Evolutionary conservation across 1,284 basidiomycete genomes (phyloP), one percentile per base, ranked within the genome.

Genomic region (Moesziomyces antarcticus): DNA sequence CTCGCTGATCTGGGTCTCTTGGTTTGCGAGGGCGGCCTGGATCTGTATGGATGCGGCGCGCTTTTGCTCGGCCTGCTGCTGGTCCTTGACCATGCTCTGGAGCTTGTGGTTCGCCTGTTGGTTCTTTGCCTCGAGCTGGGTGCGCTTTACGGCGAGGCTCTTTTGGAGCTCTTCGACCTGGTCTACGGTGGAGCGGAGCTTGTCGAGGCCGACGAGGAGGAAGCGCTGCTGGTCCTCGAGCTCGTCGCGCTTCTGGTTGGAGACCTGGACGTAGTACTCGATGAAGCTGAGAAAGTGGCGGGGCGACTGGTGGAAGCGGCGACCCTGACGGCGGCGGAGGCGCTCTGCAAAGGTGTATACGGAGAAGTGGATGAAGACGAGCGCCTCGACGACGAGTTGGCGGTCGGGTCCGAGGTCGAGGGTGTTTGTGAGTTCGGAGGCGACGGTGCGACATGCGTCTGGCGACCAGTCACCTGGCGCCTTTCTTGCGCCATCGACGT

Each of bases 161-260:
- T 94, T 93, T 53, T 96, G 90, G 42, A 99, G 88, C 80, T 98
- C 93, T 43, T 80, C 81, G 22, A 84, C 81, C 52, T 82, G 80
- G 85, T 97, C 95, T 41, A 99, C 95, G 0, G 97, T 99, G 64
- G 95, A 93, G 42, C 90, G 91, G 22, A 99, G 89, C 59, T 99
- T 99, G 85, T 99, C 96, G 49, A 99, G 90, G 76, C 97, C 97
- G 68, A 99, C 94, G 81, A 99, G 96, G 63, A 99, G 88, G 86
- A 99, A 97, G 37, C 97, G 92, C 82, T 99, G 97, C 84, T 99
- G 95, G 83, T 99, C 97, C 85, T 99, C 97, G 25, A 99, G 88
- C 82, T 97, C 94, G 75, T 97, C 95, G n/a, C 94, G 91, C 86
- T 99, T 99, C 85, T 99, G 95, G 60, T 91, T 93, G 80, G 95